Evolutionary conservation across 1,139 yeast genomes (phyloP).

Genomic region (Protomyces inundatus): DNA sequence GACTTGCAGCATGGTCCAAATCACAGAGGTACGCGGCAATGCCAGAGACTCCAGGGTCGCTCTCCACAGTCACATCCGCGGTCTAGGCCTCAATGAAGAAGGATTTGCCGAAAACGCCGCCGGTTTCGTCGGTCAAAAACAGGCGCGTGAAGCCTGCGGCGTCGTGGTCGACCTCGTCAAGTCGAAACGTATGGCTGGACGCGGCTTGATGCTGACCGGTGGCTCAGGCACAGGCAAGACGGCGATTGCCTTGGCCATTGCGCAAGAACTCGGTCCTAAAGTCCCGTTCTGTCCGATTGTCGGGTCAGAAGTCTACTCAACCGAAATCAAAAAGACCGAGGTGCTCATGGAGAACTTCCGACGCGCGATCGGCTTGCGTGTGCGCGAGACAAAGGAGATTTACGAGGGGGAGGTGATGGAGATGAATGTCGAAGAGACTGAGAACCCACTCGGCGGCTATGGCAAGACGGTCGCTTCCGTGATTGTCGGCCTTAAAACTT

Average conservation of each 20-base stretch:
- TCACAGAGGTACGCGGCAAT: constrained; percentile 67
- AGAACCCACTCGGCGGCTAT: constrained; percentile 94
- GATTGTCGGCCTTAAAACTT: constrained; percentile 87
- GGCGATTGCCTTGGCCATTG: constrained; percentile 89
- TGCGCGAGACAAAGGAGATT: constrained; percentile 94
- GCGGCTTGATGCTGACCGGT: constrained; percentile 92
- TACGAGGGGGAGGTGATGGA: constrained; percentile 98
- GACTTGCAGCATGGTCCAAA: constrained; percentile 58
- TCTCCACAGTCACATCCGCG: constrained; percentile 95
- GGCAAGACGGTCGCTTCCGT: constrained; percentile 96
- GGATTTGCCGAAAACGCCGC: constrained; percentile 81
- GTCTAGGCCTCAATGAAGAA: constrained; percentile 85
- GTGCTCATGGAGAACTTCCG: constrained; percentile 96
- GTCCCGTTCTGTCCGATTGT: constrained; percentile 98
- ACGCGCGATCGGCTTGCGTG: constrained; percentile 85
- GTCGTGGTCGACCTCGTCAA: constrained; percentile 89
- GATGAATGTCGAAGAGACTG: constrained; percentile 93
- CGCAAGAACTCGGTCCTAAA: constrained; percentile 96
- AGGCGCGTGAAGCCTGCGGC: constrained; percentile 97
- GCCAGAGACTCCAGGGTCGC: constrained; percentile 75
- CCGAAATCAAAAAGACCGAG: constrained; percentile 95
- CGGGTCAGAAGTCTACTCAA: constrained; percentile 91
- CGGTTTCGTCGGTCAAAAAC: constrained; percentile 57
- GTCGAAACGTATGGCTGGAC: constrained; percentile 89
- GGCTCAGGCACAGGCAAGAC: constrained; percentile 99